These are phyloP conservation scores for Chalaropsis thielavioides DNA, from an alignment of 2,329 filamentous ascomycete genomes.

Conservation along the genomic window DNA sequence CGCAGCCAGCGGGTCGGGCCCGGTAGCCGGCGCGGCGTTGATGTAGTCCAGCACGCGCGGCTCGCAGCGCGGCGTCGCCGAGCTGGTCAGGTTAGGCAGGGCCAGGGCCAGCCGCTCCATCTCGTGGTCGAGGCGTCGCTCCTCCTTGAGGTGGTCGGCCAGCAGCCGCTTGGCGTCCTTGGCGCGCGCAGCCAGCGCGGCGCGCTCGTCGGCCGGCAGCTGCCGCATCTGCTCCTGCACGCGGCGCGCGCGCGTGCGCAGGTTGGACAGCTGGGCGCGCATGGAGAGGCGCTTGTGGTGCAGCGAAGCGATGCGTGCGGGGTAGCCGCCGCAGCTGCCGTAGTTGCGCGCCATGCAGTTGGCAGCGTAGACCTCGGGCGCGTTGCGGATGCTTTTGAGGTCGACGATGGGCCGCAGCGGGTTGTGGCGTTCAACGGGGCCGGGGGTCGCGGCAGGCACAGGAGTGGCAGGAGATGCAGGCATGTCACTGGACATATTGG, in stretches of 20 bases:
- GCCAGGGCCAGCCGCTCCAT: conserved; percentile 62
- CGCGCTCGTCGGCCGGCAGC: conserved; percentile 29
- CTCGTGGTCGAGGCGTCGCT: conserved; percentile 44
- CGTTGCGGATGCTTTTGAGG: conserved; percentile 78
- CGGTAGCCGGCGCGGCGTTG: conserved; percentile 43
- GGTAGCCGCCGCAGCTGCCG: conserved; percentile 37
- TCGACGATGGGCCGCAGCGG: conserved; percentile 71
- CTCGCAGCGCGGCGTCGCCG: conserved; percentile 56
- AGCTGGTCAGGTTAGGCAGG: conserved; percentile 74
- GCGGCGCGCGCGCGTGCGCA: conserved; percentile 25
- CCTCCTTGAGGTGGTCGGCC: conserved; percentile 43
- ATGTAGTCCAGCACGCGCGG: conserved; percentile 59
- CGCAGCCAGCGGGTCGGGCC: conserved; percentile 21
- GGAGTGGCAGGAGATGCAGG: conserved; percentile 2
- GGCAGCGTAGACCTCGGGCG: conserved; percentile 62
- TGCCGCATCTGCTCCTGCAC: conserved; percentile 30
- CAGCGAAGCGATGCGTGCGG: conserved; percentile 40
- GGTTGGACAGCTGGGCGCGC: conserved; percentile 31
- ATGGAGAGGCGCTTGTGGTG: conserved; percentile 47
- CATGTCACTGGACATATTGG: not conserved
- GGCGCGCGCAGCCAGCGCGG: conserved; percentile 48
- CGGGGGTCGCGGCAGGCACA: not conserved
- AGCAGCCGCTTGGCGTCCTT: conserved; percentile 50
- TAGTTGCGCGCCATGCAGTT: conserved; percentile 86
- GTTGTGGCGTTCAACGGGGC: conserved; percentile 38